phyloP scores from a whole-genome alignment of 257 asterid genomes.

The Misopates orontium region DNA sequence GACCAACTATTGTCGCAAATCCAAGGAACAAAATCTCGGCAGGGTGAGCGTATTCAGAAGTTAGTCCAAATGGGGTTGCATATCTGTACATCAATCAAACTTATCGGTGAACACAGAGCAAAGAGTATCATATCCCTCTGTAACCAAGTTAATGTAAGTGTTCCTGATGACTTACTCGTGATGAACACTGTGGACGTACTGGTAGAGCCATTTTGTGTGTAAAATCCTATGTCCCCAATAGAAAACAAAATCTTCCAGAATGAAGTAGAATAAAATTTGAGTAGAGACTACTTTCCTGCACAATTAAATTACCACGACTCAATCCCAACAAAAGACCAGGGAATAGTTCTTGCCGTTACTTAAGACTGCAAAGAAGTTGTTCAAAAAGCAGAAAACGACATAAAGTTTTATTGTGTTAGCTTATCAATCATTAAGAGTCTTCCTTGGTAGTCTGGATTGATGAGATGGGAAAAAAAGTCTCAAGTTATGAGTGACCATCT shows the following conservation, averaged over 20 bases:
- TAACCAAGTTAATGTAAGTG: slow-evolving; percentile 9
- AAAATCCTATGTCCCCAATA: slow-evolving; percentile 97
- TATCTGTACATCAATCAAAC: slow-evolving; percentile 52
- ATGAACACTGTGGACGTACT: slow-evolving; percentile 98
- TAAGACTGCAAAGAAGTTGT: neutral
- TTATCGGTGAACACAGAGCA: slow-evolving; percentile 18
- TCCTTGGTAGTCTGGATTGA: neutral
- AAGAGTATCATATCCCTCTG: slow-evolving; percentile 1
- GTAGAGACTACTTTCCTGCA: slow-evolving; percentile 89
- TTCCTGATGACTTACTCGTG: slow-evolving; percentile 72
- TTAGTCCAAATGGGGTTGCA: slow-evolving; percentile 98
- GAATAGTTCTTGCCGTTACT: neutral
- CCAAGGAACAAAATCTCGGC: slow-evolving; percentile 97
- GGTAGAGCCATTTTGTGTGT: slow-evolving; percentile 98
- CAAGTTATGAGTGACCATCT: slow-evolving; percentile 14
- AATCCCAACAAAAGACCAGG: slow-evolving; percentile 9
- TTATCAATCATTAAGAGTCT: no score
- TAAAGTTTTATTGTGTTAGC: no score
- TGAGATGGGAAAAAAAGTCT: slow-evolving; percentile 3
- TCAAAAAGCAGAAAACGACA: no score
- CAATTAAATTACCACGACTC: slow-evolving; percentile 30
- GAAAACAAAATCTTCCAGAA: slow-evolving; percentile 91
- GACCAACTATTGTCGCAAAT: slow-evolving; percentile 93
- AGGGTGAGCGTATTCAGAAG: slow-evolving; percentile 99
- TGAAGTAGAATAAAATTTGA: slow-evolving; percentile 85